Evolutionary conservation across 225 moss, liverwort and hornwort species (phyloP).

Genomic region (Pseudoscleropodium purum): DNA sequence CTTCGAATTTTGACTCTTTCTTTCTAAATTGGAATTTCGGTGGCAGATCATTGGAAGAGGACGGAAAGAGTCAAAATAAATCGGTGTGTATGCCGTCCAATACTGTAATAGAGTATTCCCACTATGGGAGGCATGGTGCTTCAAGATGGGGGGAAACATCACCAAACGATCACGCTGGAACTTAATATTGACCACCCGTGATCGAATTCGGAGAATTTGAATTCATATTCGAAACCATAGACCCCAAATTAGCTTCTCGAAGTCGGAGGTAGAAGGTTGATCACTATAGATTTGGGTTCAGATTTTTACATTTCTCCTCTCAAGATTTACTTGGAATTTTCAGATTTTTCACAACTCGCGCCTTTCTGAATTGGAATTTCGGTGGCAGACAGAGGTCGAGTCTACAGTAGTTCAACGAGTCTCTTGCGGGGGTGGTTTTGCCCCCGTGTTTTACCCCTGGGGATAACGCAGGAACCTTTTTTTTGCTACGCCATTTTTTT

Average conservation of each 20-base stretch:
- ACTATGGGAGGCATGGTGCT: neutral
- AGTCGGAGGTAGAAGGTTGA: neutral
- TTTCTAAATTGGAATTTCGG: neutral
- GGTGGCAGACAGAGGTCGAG: neutral
- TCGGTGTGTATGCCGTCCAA: neutral
- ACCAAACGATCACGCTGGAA: neutral
- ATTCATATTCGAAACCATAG: too few species aligned
- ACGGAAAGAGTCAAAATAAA: neutral
- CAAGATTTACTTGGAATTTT: neutral
- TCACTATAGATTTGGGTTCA: neutral
- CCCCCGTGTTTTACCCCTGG: too few species aligned
- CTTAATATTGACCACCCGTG: neutral
- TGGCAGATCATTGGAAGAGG: neutral
- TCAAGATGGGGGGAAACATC: neutral
- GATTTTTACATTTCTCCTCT: neutral
- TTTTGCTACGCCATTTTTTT: too few species aligned
- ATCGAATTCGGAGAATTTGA: neutral
- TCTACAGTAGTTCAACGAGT: too few species aligned
- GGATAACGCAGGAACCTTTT: too few species aligned
- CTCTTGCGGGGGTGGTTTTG: too few species aligned
- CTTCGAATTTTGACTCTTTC: too few species aligned
- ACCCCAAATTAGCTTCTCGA: too few species aligned
- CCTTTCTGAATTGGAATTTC: neutral
- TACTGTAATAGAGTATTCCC: neutral
- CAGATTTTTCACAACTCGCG: neutral